Conservation (phyloP, 2,329 filamentous ascomycete genomes). For the Chaetothyriales sp. region DNA sequence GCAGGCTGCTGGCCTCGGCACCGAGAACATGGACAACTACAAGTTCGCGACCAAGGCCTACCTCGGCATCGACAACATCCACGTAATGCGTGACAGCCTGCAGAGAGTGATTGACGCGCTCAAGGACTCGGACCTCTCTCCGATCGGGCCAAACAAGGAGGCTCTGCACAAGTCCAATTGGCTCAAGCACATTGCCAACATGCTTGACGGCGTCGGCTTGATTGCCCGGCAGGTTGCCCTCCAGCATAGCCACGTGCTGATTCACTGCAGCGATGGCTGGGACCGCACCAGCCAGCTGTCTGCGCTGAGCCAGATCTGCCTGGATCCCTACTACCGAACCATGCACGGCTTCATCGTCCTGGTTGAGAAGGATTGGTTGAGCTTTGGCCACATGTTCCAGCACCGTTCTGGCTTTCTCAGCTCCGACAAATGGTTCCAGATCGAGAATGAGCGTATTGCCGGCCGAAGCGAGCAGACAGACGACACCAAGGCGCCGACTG, state of each 20-base stretch:
- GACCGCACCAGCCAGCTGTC: slow-evolving; percentile 92
- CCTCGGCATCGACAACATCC: slow-evolving; percentile 93
- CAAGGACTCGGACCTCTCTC: slow-evolving; percentile 80
- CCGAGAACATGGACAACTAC: slow-evolving; percentile 97
- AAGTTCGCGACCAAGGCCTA: slow-evolving; percentile 82
- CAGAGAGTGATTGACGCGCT: slow-evolving; percentile 75
- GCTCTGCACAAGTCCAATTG: slow-evolving; percentile 70
- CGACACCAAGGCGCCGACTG: slow-evolving; percentile 24
- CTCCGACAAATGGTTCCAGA: slow-evolving; percentile 84
- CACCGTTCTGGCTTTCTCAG: slow-evolving; percentile 77
- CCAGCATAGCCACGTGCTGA: slow-evolving; percentile 84
- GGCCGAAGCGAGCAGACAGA: slow-evolving; percentile 23
- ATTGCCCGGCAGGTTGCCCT: slow-evolving; percentile 82
- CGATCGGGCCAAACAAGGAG: slow-evolving; percentile 67
- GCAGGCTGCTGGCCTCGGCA: slow-evolving; percentile 82
- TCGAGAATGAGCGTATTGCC: slow-evolving; percentile 65
- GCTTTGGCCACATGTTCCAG: slow-evolving; percentile 95
- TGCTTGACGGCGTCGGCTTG: slow-evolving; percentile 69
- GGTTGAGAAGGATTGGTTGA: slow-evolving; percentile 94
- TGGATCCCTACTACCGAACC: slow-evolving; percentile 91
- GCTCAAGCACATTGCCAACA: slow-evolving; percentile 73
- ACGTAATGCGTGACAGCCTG: slow-evolving; percentile 88
- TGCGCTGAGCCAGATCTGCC: slow-evolving; percentile 76
- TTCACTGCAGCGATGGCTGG: slow-evolving; percentile 98
- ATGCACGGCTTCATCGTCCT: slow-evolving; percentile 87